phyloP scores from a whole-genome alignment of 1,284 basidiomycete species.

The Tetrapyrgos nigripes region DNA sequence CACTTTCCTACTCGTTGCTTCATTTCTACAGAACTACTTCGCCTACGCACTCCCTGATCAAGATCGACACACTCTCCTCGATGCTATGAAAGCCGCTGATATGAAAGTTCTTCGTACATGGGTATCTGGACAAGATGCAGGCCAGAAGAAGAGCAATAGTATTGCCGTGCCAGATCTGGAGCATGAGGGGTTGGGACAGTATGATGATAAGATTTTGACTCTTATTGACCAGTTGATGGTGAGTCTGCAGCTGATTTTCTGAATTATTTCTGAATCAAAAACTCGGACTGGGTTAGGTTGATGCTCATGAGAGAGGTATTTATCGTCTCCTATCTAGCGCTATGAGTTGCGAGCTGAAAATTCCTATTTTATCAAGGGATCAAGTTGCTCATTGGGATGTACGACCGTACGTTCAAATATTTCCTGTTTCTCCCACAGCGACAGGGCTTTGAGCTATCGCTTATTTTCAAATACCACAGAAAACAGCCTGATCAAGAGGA shows the following conservation, averaged over 20 bases:
- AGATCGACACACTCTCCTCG: constrained; percentile 25
- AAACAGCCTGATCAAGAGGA: background rate
- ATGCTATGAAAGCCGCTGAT: constrained; percentile 29
- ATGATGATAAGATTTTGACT: constrained; percentile 30
- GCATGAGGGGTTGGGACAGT: constrained; percentile 27
- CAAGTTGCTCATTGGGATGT: constrained; percentile 9
- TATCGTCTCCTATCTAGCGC: background rate
- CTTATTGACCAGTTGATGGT: constrained; percentile 35
- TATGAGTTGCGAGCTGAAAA: background rate
- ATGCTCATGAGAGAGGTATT: background rate
- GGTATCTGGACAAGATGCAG: constrained; percentile 27
- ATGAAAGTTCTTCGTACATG: constrained; percentile 34
- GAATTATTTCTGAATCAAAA: no score
- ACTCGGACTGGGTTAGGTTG: background rate
- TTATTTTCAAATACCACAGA: background rate
- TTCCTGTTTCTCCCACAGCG: background rate
- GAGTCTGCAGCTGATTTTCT: background rate
- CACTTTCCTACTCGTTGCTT: background rate
- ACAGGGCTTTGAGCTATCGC: background rate
- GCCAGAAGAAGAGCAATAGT: constrained; percentile 29
- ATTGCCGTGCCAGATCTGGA: constrained; percentile 27
- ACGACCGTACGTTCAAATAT: background rate
- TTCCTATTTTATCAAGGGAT: background rate
- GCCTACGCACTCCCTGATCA: constrained; percentile 24
- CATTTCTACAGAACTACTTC: constrained; percentile 26